Evolutionary conservation across 805 yeast species (phyloP), one percentile per base, ranked within the genome.

Genomic region (Saturnispora galanensis): DNA sequence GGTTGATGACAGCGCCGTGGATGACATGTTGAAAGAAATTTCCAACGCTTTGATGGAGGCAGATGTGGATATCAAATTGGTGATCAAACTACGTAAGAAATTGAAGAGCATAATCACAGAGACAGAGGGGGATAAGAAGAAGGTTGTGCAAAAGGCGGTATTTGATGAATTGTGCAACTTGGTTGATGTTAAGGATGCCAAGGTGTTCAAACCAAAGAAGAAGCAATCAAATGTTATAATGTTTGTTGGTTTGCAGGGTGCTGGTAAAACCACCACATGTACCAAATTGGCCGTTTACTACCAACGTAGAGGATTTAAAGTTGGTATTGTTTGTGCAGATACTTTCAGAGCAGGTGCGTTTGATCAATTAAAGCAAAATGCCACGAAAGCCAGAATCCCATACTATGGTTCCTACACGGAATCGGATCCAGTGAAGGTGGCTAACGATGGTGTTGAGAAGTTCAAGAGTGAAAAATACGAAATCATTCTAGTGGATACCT

Each of bases 341-440:
- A 93, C 98, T 29, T 93, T 90, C 73, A 81, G 98, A 73, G 98
- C 98, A 32, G 98, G 98, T 73, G 98, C 98, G 2, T 90, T 90
- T 69, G 98, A 90, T 66, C 98, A 90, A 71, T 75, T 90, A 65
- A 90, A 93, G 63, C 98, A 90, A 66, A 90, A 90, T 64, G 97
- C 98, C 18, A 87, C 90, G 44, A 86, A 87, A 68, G 94, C 98
- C 1, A 79, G 83, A 54, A 86, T 90, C 45, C 97, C 98, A 38
- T 90, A 78, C 65, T 90, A 79, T 63, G 98, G 98, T 56, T 84
- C 95, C 6, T 93, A 93, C 64, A 79, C 93, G 2, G 97, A 90
- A 67, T 85, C 95, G 1, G 95, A 93, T 58, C 98, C 98, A 1
- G 97, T 86, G 10, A 80, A 77, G 50, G 95, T 90, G 28, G 90